phyloP scores from a whole-genome alignment of 1,284 basidiomycete genomes.

The Ustilago cynodontis region DNA sequence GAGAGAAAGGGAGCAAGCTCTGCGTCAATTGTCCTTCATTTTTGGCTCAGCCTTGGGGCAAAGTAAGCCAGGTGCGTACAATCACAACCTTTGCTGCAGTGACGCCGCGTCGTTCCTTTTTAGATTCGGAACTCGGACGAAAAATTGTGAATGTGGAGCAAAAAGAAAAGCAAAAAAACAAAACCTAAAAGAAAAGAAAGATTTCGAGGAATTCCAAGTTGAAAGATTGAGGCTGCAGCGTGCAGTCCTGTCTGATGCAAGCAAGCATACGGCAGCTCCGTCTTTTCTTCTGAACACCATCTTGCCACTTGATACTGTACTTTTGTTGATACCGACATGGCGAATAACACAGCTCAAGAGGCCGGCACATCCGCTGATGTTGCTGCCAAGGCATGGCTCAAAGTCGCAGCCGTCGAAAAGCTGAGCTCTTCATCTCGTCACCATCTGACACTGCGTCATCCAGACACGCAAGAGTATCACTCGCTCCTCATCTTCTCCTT shows the following conservation, averaged over 20 bases:
- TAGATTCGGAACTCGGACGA: conserved; percentile 12
- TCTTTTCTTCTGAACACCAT: background rate
- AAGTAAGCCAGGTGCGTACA: conserved; percentile 9
- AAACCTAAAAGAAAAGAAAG: too few relatives aligned
- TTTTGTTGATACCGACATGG: conserved; percentile 7
- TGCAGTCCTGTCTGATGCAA: background rate
- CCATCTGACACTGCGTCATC: conserved; percentile 60
- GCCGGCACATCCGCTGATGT: conserved; percentile 11
- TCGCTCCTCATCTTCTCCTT: conserved; percentile 63
- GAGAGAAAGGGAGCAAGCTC: background rate
- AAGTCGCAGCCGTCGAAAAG: conserved; percentile 20
- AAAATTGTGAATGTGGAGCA: conserved; percentile 1
- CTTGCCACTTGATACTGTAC: background rate
- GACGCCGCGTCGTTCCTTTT: too few relatives aligned
- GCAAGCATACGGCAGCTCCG: background rate
- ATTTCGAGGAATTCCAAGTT: too few relatives aligned
- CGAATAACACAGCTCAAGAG: background rate
- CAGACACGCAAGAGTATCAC: conserved; percentile 54
- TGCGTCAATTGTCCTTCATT: background rate
- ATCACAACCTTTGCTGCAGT: conserved; percentile 8
- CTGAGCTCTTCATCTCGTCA: conserved; percentile 57
- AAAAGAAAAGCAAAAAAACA: background rate
- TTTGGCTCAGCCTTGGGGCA: conserved; percentile 5
- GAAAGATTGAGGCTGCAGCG: background rate
- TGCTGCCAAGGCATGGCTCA: conserved; percentile 24